Evolutionary conservation across 257 asterid genomes (phyloP).

Genomic region (Solanum arcanum): DNA sequence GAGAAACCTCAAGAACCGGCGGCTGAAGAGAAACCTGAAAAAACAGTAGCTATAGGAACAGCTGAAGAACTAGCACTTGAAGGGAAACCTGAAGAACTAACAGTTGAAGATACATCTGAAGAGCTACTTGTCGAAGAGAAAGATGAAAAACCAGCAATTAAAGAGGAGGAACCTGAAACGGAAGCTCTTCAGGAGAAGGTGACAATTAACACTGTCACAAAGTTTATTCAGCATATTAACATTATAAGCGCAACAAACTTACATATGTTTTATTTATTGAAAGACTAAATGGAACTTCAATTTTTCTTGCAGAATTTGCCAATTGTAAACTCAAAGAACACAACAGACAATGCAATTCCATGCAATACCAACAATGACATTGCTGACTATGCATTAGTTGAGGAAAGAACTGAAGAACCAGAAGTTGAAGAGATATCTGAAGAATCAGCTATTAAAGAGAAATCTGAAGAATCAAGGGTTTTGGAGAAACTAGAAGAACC

Average conservation of each 20-base stretch:
- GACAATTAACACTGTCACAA: neutral
- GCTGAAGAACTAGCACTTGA: neutral
- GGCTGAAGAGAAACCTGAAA: neutral
- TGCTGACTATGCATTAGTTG: neutral
- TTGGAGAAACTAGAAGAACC: neutral
- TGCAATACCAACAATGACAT: neutral
- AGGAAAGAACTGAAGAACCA: neutral
- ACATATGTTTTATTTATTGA: neutral
- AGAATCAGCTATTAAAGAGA: neutral
- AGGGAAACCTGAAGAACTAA: neutral
- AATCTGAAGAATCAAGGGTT: neutral
- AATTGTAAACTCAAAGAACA: neutral
- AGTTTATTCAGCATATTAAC: neutral
- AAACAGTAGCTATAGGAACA: neutral
- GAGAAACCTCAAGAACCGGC: neutral
- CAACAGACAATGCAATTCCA: neutral
- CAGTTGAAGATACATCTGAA: neutral
- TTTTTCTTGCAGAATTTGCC: neutral
- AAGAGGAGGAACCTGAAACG: neutral
- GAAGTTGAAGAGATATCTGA: neutral
- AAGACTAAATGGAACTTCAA: neutral
- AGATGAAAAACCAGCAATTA: neutral
- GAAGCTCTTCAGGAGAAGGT: neutral
- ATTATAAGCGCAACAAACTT: neutral
- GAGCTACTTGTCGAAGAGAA: neutral